phyloP scores from a whole-genome alignment of 139 green algal genomes.

The Raphidocelis subcapitata region DNA sequence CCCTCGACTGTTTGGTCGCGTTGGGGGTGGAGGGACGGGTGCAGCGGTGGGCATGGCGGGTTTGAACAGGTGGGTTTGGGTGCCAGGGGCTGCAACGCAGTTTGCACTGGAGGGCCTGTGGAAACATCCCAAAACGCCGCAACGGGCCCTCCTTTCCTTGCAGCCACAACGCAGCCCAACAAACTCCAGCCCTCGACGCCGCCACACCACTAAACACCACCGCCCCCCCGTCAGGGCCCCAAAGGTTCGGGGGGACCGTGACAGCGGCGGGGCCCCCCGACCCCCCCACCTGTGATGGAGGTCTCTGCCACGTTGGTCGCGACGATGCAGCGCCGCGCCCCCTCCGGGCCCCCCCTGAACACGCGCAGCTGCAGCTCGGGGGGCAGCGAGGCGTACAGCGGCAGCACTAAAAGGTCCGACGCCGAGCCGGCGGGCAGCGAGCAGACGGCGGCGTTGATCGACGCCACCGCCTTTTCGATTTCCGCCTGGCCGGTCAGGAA shows the following conservation, averaged over 20 bases:
- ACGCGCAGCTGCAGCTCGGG: conserved; percentile 84
- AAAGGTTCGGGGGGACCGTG: no score
- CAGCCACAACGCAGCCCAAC: no score
- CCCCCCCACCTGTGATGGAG: conserved; percentile 80
- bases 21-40: no score
- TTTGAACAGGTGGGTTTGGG: no score
- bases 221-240: no score
- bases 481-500: conserved; percentile 95
- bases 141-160: no score
- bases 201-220: no score
- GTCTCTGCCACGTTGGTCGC: conserved; percentile 98
- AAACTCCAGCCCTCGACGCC: no score
- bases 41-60: no score
- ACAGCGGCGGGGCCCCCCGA: neutral
- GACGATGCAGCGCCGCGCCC: conserved; percentile 82
- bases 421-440: conserved; percentile 52
- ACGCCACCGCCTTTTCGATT: conserved; percentile 76
- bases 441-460: conserved; percentile 53
- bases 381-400: conserved; percentile 90
- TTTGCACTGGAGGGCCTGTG: no score
- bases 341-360: conserved; percentile 70
- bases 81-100: no score
- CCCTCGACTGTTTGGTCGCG: conserved; percentile 52
- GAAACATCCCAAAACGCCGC: no score
- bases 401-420: conserved; percentile 77